Evolutionary conservation across 2,329 filamentous ascomycete genomes (phyloP).

Genomic region (Pseudogymnoascus verrucosus): DNA sequence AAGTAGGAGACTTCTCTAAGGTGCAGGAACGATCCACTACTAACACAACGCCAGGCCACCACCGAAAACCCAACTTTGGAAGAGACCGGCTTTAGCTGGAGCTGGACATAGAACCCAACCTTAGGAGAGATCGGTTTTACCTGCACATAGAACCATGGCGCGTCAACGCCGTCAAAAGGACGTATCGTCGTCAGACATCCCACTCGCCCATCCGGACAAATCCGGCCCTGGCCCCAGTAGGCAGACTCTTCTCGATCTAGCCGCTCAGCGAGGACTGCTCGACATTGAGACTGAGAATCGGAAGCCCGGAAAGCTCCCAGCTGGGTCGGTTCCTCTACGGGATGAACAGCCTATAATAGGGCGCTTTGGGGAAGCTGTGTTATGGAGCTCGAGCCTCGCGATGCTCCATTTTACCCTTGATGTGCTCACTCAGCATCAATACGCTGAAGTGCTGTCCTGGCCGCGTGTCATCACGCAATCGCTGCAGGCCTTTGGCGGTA

Average conservation of each 20-base stretch:
- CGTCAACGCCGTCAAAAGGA: constrained; percentile 40
- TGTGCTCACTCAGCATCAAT: constrained; percentile 71
- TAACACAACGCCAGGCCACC: background rate
- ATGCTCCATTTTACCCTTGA: constrained; percentile 74
- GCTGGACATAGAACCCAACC: constrained; percentile 2
- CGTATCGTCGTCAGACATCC: constrained; percentile 43
- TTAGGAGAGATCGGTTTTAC: background rate
- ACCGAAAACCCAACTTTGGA: background rate
- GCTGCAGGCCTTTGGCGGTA: constrained; percentile 45
- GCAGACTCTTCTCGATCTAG: constrained; percentile 66
- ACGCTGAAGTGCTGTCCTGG: constrained; percentile 60
- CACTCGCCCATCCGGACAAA: constrained; percentile 62
- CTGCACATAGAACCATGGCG: constrained; percentile 30
- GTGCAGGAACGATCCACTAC: background rate
- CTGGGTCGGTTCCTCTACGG: constrained; percentile 15
- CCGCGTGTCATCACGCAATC: constrained; percentile 42
- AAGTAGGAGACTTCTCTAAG: background rate
- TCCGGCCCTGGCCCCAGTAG: constrained; percentile 46
- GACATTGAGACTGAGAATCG: constrained; percentile 18
- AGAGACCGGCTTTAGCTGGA: background rate
- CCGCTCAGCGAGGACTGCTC: constrained; percentile 51
- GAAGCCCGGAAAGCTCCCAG: constrained; percentile 20
- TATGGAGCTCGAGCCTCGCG: constrained; percentile 55
- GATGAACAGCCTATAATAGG: constrained; percentile 21
- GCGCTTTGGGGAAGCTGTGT: constrained; percentile 38